These are phyloP conservation scores for Dactylellina sp. DNA, from an alignment of 2,329 filamentous ascomycete species.

Conservation along the genomic window DNA sequence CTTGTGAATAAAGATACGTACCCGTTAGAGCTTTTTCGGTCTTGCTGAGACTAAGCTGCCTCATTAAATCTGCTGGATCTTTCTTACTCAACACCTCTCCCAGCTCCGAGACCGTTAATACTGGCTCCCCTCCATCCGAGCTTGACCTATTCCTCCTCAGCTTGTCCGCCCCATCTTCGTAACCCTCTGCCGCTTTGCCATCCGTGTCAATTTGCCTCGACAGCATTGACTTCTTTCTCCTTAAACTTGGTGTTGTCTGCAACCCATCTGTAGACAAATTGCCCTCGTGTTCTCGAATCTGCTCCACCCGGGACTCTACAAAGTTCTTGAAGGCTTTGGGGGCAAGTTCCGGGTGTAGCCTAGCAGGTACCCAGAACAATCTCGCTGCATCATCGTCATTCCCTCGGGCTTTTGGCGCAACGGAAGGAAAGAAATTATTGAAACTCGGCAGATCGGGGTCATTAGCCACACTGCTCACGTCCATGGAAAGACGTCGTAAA, in stretches of 20 bases:
- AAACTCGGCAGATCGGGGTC: constrained; percentile 82
- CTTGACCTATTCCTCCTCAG: constrained; percentile 79
- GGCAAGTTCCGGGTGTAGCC: constrained; percentile 92
- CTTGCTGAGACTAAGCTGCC: constrained; percentile 73
- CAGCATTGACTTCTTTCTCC: constrained; percentile 94
- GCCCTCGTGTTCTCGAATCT: constrained; percentile 69
- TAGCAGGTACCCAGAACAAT: constrained; percentile 94
- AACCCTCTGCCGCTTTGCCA: constrained; percentile 71
- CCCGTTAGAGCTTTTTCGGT: constrained; percentile 62
- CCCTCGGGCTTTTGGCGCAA: constrained; percentile 77
- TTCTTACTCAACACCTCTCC: constrained; percentile 77
- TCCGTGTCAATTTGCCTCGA: constrained; percentile 86
- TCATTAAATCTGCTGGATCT: constrained; percentile 78
- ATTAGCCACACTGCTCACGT: constrained; percentile 75
- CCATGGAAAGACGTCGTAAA: constrained; percentile 92
- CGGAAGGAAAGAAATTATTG: constrained; percentile 74
- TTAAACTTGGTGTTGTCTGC: constrained; percentile 73
- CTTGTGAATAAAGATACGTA: constrained; percentile 39
- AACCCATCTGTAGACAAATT: constrained; percentile 71
- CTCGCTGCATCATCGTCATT: constrained; percentile 89
- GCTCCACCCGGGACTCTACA: constrained; percentile 89
- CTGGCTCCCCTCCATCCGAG: constrained; percentile 68
- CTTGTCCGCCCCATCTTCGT: constrained; percentile 84
- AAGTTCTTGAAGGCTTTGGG: constrained; percentile 98
- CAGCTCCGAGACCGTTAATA: constrained; percentile 74